Percentiles rank a stretch among this genome's conserved stretches.
phyloP scores from a whole-genome alignment of 257 asterid genomes.

The Solanum commersonii region DNA sequence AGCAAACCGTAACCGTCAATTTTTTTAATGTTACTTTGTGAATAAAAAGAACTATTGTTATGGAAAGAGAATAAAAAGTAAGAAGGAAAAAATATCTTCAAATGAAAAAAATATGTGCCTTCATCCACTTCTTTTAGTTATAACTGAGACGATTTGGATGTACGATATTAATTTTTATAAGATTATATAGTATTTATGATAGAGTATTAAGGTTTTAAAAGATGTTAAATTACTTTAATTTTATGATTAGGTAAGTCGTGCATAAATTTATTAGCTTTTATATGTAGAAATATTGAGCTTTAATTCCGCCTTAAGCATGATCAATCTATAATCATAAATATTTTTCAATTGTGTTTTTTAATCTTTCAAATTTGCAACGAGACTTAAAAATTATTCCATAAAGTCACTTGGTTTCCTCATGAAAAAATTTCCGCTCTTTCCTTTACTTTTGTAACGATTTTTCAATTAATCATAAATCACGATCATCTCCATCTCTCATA shows the following conservation, averaged over 20 bases:
- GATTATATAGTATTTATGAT: no score
- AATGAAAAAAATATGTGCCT: not conserved
- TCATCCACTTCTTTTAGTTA: not conserved
- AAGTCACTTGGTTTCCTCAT: not conserved
- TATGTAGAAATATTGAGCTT: not conserved
- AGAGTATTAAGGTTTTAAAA: no score
- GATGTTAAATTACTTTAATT: no score
- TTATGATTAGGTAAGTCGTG: no score
- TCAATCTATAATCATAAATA: no score
- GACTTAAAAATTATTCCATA: no score
- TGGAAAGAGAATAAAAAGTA: not conserved
- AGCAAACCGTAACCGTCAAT: not conserved
- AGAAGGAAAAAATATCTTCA: not conserved
- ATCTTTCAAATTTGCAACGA: no score
- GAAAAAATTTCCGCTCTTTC: accelerated
- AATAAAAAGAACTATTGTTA: not conserved
- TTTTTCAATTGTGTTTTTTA: not conserved
- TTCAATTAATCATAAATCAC: not conserved
- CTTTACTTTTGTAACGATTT: not conserved
- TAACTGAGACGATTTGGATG: not conserved
- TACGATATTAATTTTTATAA: not conserved
- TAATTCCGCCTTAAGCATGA: not conserved
- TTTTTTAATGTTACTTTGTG: not conserved
- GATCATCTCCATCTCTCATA: accelerated
- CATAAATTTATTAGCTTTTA: no score